Percentiles rank a stretch among this genome's conserved stretches.
These are phyloP conservation scores for Arthroderma sp. DNA, from an alignment of 2,329 filamentous ascomycete species.

Conservation along the genomic window DNA sequence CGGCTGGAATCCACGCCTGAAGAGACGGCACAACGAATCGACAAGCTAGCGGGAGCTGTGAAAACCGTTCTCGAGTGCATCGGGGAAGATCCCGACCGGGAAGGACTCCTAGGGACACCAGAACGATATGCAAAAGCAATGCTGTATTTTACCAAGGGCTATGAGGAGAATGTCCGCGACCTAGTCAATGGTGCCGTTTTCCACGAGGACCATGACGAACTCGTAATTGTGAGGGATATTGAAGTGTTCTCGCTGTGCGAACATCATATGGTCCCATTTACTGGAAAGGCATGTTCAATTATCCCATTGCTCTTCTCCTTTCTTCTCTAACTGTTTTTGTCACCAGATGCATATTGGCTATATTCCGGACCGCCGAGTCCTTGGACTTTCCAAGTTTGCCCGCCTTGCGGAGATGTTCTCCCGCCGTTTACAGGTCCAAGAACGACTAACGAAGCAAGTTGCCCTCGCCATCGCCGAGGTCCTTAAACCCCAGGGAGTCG, in stretches of 20 bases:
- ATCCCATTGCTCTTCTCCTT: not conserved
- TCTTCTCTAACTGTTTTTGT: constrained; percentile 5
- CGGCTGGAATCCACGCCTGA: constrained; percentile 45
- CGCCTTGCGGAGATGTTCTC: constrained; percentile 96
- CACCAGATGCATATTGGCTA: constrained; percentile 97
- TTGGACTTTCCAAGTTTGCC: constrained; percentile 89
- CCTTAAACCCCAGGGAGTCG: constrained; percentile 83
- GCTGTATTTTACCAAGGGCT: constrained; percentile 91
- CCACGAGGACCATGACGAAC: constrained; percentile 89
- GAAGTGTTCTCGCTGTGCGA: constrained; percentile 91
- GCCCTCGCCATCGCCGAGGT: constrained; percentile 88
- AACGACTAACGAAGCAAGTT: constrained; percentile 90
- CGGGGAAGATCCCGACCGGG: constrained; percentile 51
- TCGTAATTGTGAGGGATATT: constrained; percentile 97
- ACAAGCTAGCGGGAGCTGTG: constrained; percentile 51
- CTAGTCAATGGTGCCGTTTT: constrained; percentile 92
- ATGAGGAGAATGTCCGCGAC: constrained; percentile 84
- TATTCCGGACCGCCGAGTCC: constrained; percentile 79
- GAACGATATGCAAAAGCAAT: constrained; percentile 88
- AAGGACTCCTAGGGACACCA: constrained; percentile 54
- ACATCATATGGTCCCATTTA: constrained; percentile 94
- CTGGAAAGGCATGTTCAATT: constrained; percentile 58
- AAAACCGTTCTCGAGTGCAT: constrained; percentile 52
- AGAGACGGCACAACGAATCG: constrained; percentile 42
- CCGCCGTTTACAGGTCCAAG: constrained; percentile 85